Conservation (phyloP, 1,284 basidiomycete species). For the Ustilago sp. region DNA sequence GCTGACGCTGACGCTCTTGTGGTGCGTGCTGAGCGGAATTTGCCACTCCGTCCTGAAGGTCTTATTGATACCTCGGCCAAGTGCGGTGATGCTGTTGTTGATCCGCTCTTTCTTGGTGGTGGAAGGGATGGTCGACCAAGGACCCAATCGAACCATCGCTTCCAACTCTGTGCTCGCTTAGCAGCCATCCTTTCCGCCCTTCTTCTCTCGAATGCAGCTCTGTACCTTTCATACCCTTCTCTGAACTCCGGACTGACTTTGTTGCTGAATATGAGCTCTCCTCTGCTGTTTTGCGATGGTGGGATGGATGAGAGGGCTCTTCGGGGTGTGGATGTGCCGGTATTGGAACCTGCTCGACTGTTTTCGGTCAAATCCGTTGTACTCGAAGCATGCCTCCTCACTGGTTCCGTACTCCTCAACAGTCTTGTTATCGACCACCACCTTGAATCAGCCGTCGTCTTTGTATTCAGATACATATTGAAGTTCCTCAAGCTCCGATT, state of each 20-base stretch:
- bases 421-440: conserved; percentile 18
- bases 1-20: conserved; percentile 7
- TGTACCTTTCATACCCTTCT: conserved; percentile 92
- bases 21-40: conserved; percentile 13
- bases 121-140: conserved; percentile 10
- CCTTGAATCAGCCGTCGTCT: conserved; percentile 75
- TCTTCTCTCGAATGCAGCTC: conserved; percentile 86
- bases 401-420: background rate
- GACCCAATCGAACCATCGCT: conserved; percentile 40
- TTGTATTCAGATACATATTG: conserved; percentile 97
- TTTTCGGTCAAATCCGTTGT: background rate
- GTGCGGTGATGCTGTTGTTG: conserved; percentile 2
- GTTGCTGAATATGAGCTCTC: conserved; percentile 94
- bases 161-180: conserved; percentile 44
- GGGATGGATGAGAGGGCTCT: conserved; percentile 80
- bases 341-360: conserved; percentile 6
- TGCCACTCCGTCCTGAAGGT: conserved; percentile 8
- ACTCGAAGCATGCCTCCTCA: background rate
- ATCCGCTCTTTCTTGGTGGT: background rate
- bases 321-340: conserved; percentile 6
- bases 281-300: conserved; percentile 87
- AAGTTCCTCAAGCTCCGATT: conserved; percentile 90
- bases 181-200: conserved; percentile 75
- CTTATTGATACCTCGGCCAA: conserved; percentile 1
- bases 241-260: conserved; percentile 84